These are phyloP conservation scores for Clavispora fructus DNA, from an alignment of 805 yeast genomes.

Conservation along the genomic window DNA sequence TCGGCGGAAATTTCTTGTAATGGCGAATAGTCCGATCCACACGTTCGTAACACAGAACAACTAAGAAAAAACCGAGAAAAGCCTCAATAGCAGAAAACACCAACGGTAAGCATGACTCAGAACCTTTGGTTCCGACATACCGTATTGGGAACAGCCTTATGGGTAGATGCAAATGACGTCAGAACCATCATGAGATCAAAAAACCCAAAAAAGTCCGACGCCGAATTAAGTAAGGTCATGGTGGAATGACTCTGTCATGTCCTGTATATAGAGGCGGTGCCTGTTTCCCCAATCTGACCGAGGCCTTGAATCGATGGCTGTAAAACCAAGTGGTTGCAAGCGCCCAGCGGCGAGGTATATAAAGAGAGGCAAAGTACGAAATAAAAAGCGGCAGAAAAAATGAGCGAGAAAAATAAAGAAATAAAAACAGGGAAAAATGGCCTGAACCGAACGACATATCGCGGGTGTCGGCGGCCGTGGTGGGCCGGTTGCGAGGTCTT, in stretches of 20 bases:
- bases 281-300: not conserved
- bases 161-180: not conserved
- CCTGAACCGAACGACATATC: not conserved
- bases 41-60: no score
- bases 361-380: not conserved
- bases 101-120: not conserved
- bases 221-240: not conserved
- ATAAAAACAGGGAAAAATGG: not conserved
- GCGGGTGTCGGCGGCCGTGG: not conserved
- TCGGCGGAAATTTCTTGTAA: no score
- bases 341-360: not conserved
- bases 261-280: not conserved
- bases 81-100: no score
- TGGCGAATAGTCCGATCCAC: no score
- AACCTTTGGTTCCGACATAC: not conserved
- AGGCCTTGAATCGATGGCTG: not conserved
- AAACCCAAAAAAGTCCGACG: not conserved
- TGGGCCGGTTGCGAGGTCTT: not conserved
- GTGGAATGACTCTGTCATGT: not conserved
- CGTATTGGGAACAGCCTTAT: not conserved
- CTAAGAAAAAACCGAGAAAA: not conserved
- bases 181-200: not conserved
- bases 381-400: no score
- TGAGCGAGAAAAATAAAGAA: no score
- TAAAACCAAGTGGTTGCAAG: not conserved